Evolutionary conservation across 1,139 yeast genomes (phyloP), one percentile per base, ranked within the genome.

Genomic region (Sugiyamaella castrensis): DNA sequence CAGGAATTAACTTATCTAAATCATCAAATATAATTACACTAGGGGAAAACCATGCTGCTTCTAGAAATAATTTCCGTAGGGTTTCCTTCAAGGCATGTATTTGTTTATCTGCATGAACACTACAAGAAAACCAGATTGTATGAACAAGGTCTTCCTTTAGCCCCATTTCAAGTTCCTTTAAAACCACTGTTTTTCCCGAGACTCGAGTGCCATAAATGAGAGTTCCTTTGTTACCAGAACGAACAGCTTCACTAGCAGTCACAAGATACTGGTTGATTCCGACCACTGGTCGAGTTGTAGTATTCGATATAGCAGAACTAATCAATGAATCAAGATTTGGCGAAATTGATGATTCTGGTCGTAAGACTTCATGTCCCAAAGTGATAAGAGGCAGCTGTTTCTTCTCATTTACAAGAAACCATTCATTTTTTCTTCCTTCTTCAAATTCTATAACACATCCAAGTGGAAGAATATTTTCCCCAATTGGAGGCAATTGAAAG

Each of bases 41-140:
- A 0, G 98, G 97, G 26, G 85, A 75, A 61, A 81, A 79, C 95
- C 96, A 88, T 19, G 85, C 73, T 32, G 91, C 81, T 51, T 77
- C 78, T 40, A 77, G 76, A 26, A 84, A 63, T 71, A 81, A 73
- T 41, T 75, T 75, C 19, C 71, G 71, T 35, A 88, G 59, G 27
- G 76, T 62, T 24, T 71, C 78, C 43, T 75, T 73, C 45, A 87
- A 67, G 32, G 73, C 75, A 8, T 74, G 75, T 19, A 77, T 69
- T 30, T 76, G 77, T 56, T 85, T 91, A 54, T 80, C 84, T 0
- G 75, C 77, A 66, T 76, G 57, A 57, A 70, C 48, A 60, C 76
- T 74, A 69, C 94, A 79, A 69, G 83, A 67, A 15, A 79, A 58
- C 33, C 76, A 71, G 2, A 81, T 67, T 26, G 64, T 55, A 54